These are phyloP conservation scores for Lomentospora prolificans DNA, from an alignment of 2,329 filamentous ascomycete species.

Conservation along the genomic window DNA sequence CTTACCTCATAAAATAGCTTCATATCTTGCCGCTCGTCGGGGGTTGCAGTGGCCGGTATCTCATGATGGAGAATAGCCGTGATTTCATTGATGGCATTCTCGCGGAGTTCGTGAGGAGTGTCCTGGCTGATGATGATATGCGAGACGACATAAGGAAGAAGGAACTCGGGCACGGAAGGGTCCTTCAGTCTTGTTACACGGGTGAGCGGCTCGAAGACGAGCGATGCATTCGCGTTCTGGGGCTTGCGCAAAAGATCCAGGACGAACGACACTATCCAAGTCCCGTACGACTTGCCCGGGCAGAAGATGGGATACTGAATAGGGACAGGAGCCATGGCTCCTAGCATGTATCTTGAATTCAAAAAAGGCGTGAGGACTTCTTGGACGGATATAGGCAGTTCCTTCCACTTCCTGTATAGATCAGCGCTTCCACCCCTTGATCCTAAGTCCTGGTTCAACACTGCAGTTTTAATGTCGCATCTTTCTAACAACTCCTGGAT, in stretches of 20 bases:
- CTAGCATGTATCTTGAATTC: conserved; percentile 70
- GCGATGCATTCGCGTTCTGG: conserved; percentile 61
- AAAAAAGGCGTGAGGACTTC: conserved; percentile 84
- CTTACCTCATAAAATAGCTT: conserved; percentile 81
- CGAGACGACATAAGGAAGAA: conserved; percentile 78
- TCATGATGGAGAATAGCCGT: conserved; percentile 61
- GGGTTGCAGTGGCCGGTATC: conserved; percentile 22
- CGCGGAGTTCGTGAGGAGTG: conserved; percentile 48
- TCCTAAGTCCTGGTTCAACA: conserved; percentile 28
- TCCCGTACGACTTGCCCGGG: conserved; percentile 56
- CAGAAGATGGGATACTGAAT: conserved; percentile 71
- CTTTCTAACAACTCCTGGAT: conserved; percentile 86
- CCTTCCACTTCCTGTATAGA: conserved; percentile 65
- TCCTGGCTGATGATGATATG: conserved; percentile 70
- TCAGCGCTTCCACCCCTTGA: conserved; percentile 38
- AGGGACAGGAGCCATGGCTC: conserved; percentile 44
- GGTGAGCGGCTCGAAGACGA: conserved; percentile 72
- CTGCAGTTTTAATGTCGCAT: conserved; percentile 59
- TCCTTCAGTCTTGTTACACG: conserved; percentile 81
- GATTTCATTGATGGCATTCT: conserved; percentile 63
- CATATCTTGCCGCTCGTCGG: conserved; percentile 58
- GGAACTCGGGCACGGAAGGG: conserved; percentile 73
- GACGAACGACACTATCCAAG: conserved; percentile 74
- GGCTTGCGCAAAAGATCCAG: conserved; percentile 73
- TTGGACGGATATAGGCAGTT: conserved; percentile 65